These are phyloP conservation scores for Serendipita indica DNA, from an alignment of 768 basidiomycete genomes.

Conservation along the genomic window DNA sequence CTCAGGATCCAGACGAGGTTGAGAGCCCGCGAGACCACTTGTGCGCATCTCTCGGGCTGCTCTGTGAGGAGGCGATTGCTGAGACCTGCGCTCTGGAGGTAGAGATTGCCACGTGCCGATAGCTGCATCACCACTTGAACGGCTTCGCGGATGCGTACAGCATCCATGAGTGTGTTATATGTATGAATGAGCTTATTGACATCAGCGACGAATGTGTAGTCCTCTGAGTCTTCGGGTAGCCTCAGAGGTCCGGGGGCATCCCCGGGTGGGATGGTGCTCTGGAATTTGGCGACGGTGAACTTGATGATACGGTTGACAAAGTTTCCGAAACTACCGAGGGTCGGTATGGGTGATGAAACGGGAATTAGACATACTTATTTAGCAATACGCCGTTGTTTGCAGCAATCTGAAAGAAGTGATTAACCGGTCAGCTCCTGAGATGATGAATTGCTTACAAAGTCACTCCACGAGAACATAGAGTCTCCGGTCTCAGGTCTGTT, in stretches of 20 bases:
- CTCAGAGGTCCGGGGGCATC: slow-evolving; percentile 58
- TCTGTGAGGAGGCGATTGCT: slow-evolving; percentile 77
- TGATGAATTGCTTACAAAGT: slow-evolving; percentile 46
- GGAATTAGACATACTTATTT: slow-evolving; percentile 53
- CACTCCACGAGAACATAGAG: slow-evolving; percentile 92
- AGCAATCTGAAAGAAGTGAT: slow-evolving; percentile 42
- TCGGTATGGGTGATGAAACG: background rate
- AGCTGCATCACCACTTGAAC: slow-evolving; percentile 81
- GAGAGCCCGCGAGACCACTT: slow-evolving; percentile 76
- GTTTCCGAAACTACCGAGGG: slow-evolving; percentile 65
- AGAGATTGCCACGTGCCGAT: slow-evolving; percentile 79
- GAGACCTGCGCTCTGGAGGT: slow-evolving; percentile 84
- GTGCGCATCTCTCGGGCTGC: slow-evolving; percentile 73
- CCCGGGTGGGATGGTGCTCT: slow-evolving; percentile 65
- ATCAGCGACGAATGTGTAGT: slow-evolving; percentile 62
- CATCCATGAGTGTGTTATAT: slow-evolving; percentile 80
- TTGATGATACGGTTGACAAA: slow-evolving; percentile 92
- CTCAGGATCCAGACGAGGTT: slow-evolving; percentile 89
- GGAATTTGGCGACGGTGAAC: slow-evolving; percentile 78
- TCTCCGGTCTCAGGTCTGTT: slow-evolving; percentile 88
- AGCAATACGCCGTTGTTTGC: slow-evolving; percentile 87
- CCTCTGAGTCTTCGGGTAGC: slow-evolving; percentile 40
- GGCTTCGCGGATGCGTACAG: slow-evolving; percentile 75
- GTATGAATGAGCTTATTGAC: slow-evolving; percentile 65
- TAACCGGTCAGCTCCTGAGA: background rate